Conservation (phyloP, 108 stramenopile species). For the Skeletonema menzelii region DNA sequence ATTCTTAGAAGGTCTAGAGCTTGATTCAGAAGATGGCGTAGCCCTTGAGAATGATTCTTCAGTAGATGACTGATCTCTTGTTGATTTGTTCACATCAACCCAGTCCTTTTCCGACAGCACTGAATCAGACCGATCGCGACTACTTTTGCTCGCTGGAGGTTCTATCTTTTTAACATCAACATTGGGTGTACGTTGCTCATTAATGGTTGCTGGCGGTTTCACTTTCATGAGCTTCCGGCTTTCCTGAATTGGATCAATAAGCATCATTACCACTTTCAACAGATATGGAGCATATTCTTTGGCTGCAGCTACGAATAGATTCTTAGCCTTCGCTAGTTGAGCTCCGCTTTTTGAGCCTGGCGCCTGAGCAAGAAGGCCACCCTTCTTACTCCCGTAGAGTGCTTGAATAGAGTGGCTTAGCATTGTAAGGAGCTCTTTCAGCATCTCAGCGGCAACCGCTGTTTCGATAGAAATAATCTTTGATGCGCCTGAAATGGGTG, state of each 20-base stretch:
- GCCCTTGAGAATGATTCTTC: background rate
- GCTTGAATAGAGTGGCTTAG: slow-evolving; percentile 48
- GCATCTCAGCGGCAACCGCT: slow-evolving; percentile 13
- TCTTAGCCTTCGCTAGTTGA: slow-evolving; percentile 31
- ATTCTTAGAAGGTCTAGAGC: background rate
- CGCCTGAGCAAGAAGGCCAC: slow-evolving; percentile 27
- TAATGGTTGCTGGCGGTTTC: background rate
- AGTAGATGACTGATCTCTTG: slow-evolving; percentile 3
- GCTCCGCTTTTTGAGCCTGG: slow-evolving; percentile 20
- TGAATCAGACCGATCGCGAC: slow-evolving; percentile 6
- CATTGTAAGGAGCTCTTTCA: slow-evolving; percentile 43
- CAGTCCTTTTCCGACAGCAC: slow-evolving; percentile 50
- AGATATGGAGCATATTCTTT: slow-evolving; percentile 43
- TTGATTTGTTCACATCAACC: slow-evolving; percentile 37
- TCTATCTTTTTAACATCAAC: background rate
- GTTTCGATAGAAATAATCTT: slow-evolving; percentile 28
- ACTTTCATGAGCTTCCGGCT: slow-evolving; percentile 1
- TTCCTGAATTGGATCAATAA: slow-evolving; percentile 15
- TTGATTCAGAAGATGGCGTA: background rate
- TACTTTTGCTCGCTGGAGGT: background rate
- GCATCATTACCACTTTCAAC: slow-evolving; percentile 42
- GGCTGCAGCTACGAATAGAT: slow-evolving; percentile 34
- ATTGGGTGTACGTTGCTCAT: background rate
- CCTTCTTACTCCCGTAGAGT: slow-evolving; percentile 48
- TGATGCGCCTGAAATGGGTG: slow-evolving; percentile 16